Percentiles rank a stretch among this genome's conserved stretches.
phyloP scores from a whole-genome alignment of 192 early-diverging fungal genomes.

The Entomortierella chlamydospora region DNA sequence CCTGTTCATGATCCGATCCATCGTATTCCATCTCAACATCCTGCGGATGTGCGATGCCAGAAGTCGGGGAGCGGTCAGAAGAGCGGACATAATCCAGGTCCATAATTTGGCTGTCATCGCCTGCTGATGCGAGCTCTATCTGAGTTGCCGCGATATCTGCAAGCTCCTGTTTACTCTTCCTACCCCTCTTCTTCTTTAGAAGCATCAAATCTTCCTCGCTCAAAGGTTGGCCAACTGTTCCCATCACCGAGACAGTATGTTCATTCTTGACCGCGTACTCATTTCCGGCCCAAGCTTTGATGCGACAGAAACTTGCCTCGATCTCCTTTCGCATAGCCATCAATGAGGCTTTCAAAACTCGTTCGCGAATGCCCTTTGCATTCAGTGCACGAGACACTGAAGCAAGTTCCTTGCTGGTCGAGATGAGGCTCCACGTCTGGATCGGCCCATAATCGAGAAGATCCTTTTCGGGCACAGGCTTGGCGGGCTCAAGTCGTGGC shows the following conservation, averaged over 20 bases:
- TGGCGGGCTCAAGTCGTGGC: background rate
- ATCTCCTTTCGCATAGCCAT: slow-evolving; percentile 44
- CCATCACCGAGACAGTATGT: slow-evolving; percentile 19
- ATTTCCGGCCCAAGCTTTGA: slow-evolving; percentile 26
- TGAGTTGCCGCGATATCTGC: slow-evolving; percentile 49
- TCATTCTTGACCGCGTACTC: slow-evolving; percentile 19
- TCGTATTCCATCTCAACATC: slow-evolving; percentile 28
- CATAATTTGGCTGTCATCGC: slow-evolving; percentile 7
- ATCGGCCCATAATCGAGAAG: slow-evolving; percentile 40
- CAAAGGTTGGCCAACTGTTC: slow-evolving; percentile 32
- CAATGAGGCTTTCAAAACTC: slow-evolving; percentile 34
- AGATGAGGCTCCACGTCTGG: slow-evolving; percentile 45
- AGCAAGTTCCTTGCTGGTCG: slow-evolving; percentile 39
- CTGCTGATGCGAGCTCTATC: slow-evolving; percentile 9
- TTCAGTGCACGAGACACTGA: slow-evolving; percentile 41
- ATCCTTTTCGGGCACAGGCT: slow-evolving; percentile 16
- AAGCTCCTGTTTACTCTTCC: slow-evolving; percentile 48
- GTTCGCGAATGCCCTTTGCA: slow-evolving; percentile 37
- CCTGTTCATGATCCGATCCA: slow-evolving; percentile 12
- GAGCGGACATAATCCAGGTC: slow-evolving; percentile 12
- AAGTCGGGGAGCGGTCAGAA: background rate
- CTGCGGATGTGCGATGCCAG: background rate
- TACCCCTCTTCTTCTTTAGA: slow-evolving; percentile 34
- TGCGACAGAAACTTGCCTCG: slow-evolving; percentile 27
- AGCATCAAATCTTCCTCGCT: slow-evolving; percentile 19